These are phyloP conservation scores for Fusarium proliferatum DNA, from an alignment of 2,329 filamentous ascomycete species.

Conservation along the genomic window DNA sequence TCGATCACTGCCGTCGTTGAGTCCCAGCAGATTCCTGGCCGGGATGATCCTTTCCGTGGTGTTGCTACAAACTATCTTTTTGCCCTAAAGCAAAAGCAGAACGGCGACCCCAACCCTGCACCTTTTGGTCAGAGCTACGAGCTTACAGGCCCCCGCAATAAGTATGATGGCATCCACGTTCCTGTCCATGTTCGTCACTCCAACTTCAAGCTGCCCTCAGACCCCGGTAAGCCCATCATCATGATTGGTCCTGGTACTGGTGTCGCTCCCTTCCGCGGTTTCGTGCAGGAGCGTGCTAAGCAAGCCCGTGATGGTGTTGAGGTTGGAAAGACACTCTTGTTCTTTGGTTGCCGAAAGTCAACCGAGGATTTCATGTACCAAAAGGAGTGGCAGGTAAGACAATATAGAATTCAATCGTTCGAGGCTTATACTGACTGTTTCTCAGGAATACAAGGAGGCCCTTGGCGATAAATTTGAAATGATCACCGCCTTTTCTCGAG, in stretches of 20 bases:
- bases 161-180: slow-evolving; percentile 94
- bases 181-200: slow-evolving; percentile 97
- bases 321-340: slow-evolving; percentile 88
- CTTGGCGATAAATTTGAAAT: slow-evolving; percentile 92
- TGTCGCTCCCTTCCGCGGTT: slow-evolving; percentile 94
- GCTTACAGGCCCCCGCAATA: slow-evolving; percentile 90
- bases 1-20: slow-evolving; percentile 96
- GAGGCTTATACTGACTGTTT: slow-evolving; percentile 39
- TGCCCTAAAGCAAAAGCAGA: slow-evolving; percentile 96
- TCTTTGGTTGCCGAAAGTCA: slow-evolving; percentile 92
- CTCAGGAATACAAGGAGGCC: slow-evolving; percentile 81
- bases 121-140: slow-evolving; percentile 88
- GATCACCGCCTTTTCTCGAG: slow-evolving; percentile 94
- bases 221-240: slow-evolving; percentile 92
- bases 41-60: slow-evolving; percentile 85
- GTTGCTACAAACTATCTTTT: slow-evolving; percentile 97
- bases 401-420: background rate
- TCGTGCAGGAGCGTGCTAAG: slow-evolving; percentile 92
- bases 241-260: slow-evolving; percentile 97
- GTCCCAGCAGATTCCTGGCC: slow-evolving; percentile 79
- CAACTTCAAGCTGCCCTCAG: slow-evolving; percentile 98
- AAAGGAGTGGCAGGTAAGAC: slow-evolving; percentile 89
- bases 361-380: slow-evolving; percentile 94
- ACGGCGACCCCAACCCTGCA: slow-evolving; percentile 83
- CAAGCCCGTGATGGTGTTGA: slow-evolving; percentile 82